These are phyloP conservation scores for Nakazawaea holstii DNA, from an alignment of 805 yeast species.

Conservation along the genomic window DNA sequence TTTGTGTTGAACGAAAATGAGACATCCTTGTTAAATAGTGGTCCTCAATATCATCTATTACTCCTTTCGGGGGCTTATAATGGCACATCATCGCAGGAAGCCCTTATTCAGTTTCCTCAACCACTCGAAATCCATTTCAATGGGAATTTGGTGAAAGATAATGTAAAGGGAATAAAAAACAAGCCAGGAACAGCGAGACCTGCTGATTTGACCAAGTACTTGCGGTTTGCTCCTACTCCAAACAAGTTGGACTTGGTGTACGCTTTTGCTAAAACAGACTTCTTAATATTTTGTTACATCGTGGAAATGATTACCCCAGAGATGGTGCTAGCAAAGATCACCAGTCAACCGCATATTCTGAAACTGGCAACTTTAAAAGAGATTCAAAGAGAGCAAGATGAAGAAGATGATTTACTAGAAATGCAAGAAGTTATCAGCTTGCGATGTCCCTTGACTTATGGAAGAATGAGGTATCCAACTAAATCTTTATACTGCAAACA, in stretches of 20 bases:
- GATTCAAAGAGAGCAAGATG: constrained; percentile 40
- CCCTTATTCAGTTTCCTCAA: constrained; percentile 57
- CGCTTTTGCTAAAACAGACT: constrained; percentile 49
- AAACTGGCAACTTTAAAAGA: constrained; percentile 43
- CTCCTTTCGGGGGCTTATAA: constrained; percentile 48
- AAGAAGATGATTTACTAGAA: constrained; percentile 68
- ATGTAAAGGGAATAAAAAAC: constrained; percentile 71
- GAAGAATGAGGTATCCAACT: constrained; percentile 66
- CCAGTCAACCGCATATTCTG: constrained; percentile 46
- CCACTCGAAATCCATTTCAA: constrained; percentile 68
- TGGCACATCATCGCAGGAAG: constrained; percentile 24
- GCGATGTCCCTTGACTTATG: constrained; percentile 74
- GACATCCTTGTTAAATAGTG: constrained; percentile 25
- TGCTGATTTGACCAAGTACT: constrained; percentile 60
- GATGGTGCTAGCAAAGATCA: constrained; percentile 34
- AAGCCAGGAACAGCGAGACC: constrained; percentile 78
- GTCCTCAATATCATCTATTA: constrained; percentile 33
- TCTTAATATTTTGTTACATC: constrained; percentile 49
- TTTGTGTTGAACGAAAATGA: constrained; percentile 44
- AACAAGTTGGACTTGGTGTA: constrained; percentile 51
- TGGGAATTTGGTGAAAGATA: constrained; percentile 39
- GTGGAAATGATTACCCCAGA: constrained; percentile 44
- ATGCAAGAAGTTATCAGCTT: constrained; percentile 62
- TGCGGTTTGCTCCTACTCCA: constrained; percentile 23
- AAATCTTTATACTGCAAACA: constrained; percentile 72